Conservation (phyloP, 805 yeast species). For the Sugiyamaella boreocaroliniensis region DNA sequence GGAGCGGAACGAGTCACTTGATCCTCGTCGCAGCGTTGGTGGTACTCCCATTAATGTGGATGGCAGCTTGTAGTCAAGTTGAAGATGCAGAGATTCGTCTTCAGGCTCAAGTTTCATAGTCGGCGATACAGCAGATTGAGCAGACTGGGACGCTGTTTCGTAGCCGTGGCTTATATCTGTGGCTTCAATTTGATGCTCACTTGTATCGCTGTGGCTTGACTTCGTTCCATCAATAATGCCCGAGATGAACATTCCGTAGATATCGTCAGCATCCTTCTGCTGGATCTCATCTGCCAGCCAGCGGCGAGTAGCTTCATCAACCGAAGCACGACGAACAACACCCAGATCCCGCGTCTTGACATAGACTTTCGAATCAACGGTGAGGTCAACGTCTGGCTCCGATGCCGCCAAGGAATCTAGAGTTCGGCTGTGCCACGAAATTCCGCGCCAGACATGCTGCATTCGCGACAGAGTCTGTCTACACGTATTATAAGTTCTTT, state of each 20-base stretch:
- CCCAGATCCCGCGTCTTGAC: constrained; percentile 21
- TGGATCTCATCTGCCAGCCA: constrained; percentile 20
- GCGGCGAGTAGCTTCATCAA: constrained; percentile 19
- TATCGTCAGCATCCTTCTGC: constrained; percentile 10
- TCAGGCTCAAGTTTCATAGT: background rate
- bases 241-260: constrained; percentile 21
- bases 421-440: constrained; percentile 24
- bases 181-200: background rate
- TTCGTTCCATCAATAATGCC: constrained; percentile 17
- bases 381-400: constrained; percentile 26
- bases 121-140: background rate
- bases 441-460: constrained; percentile 24
- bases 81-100: constrained; percentile 3
- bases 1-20: constrained; percentile 8
- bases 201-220: background rate
- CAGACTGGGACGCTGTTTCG: background rate
- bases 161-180: background rate
- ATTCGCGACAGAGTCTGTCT: constrained; percentile 20
- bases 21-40: background rate
- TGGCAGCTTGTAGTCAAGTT: background rate
- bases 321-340: constrained; percentile 19
- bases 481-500: constrained; percentile 22
- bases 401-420: constrained; percentile 25
- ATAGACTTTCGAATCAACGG: constrained; percentile 13
- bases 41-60: background rate